Evolutionary conservation across 1,284 basidiomycete genomes (phyloP).

Genomic region (Moesziomyces globuligerus): DNA sequence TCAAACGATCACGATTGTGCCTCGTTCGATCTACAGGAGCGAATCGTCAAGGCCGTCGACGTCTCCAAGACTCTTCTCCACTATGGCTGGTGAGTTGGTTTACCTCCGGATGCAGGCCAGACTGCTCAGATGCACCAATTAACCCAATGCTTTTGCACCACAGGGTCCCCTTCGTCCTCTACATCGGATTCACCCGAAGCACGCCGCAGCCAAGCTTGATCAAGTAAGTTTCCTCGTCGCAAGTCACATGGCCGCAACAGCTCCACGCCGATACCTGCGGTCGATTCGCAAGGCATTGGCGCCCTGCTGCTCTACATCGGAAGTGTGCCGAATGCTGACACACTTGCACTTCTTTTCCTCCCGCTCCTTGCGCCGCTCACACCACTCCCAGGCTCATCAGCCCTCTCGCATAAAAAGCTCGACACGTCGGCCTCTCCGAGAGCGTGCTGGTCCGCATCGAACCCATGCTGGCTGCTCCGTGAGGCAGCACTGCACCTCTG

Average conservation of each 20-base stretch:
- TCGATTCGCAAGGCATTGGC: neutral
- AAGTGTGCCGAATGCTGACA: neutral
- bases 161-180: conserved; percentile 66
- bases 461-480: neutral
- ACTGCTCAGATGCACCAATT: neutral
- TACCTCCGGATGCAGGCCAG: neutral
- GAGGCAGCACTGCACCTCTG: conserved; percentile 16
- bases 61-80: conserved; percentile 63
- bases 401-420: conserved; percentile 47
- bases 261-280: neutral
- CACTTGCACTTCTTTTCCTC: neutral
- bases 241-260: neutral
- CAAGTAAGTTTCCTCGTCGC: conserved; percentile 57
- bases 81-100: conserved; percentile 60
- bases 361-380: too few species aligned
- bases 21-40: conserved; percentile 53
- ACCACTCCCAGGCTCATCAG: conserved; percentile 61
- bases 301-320: neutral
- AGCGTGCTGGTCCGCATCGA: neutral
- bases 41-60: conserved; percentile 61
- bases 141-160: too few species aligned
- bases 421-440: conserved; percentile 21
- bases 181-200: conserved; percentile 64
- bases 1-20: too few species aligned
- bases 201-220: conserved; percentile 63